Conservation (phyloP, 1,139 yeast species). For the Diutina siamensis region DNA sequence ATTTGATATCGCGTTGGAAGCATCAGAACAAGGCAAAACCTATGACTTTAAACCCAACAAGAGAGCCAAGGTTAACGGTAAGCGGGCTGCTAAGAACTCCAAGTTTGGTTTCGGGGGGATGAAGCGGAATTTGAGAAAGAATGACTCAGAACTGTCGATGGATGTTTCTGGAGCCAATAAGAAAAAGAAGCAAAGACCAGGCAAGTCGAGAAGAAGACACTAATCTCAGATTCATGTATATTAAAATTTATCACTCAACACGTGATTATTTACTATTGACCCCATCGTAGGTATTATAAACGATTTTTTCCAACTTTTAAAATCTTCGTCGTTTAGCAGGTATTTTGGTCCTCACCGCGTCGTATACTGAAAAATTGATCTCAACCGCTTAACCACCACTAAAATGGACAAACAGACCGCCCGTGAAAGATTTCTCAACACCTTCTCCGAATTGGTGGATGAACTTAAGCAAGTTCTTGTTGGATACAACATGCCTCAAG, state of each 20-base stretch:
- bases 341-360: not conserved
- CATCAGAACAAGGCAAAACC: conserved; percentile 48
- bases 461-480: conserved; percentile 58
- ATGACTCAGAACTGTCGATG: conserved; percentile 40
- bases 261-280: not conserved
- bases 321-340: no score
- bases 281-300: no score
- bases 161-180: not conserved
- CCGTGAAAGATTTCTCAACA: conserved; percentile 55
- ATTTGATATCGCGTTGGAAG: conserved; percentile 75
- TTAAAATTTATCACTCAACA: no score
- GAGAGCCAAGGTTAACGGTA: conserved; percentile 47
- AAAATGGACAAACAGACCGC: conserved; percentile 24
- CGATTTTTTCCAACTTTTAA: no score
- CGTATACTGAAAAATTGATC: not conserved
- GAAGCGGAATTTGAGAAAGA: conserved; percentile 62
- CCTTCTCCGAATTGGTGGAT: conserved; percentile 67
- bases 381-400: not conserved
- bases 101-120: conserved; percentile 49
- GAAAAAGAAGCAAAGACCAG: conserved; percentile 1
- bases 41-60: conserved; percentile 21
- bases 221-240: not conserved
- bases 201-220: conserved; percentile 6
- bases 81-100: conserved; percentile 55
- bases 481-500: conserved; percentile 72